Evolutionary conservation across 2,329 filamentous ascomycete species (phyloP), one percentile per base, ranked within the genome.

Genomic region (Xylaria sp.): DNA sequence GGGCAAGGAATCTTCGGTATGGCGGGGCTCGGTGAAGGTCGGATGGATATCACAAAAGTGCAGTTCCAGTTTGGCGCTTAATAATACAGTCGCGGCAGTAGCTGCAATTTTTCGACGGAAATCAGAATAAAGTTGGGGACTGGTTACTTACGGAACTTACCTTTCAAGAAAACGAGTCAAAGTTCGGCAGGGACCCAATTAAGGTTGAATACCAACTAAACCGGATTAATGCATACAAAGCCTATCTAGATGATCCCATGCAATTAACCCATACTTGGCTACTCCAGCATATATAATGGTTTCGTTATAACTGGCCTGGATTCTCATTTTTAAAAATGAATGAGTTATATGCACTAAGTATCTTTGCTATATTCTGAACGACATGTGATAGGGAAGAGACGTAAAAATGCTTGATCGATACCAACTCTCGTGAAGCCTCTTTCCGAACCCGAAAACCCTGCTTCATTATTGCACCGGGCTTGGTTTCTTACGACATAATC

Each of bases 401-500:
- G 32, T 9, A 15, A 13, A 56, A 30, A 32, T 23, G 1, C 9
- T 36, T 6, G 48, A 59, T 18, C 9, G 32, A 62, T 43, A 5
- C 15, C 15, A 4, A 4, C 8, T 20, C 20, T 13, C 30, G 18
- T 2, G 18, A 9, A 5, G 28, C 36, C n/a, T 36, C 10, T 18
- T 25, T 28, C 15, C n/a, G 34, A 61, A 57, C 15, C 15, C n/a
- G 6, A 13, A 48, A 43, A 25, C 9, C n/a, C 13, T 20, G 28
- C 20, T 28, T 60, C 30, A 62, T 48, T 58, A 28, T 52, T 32
- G 32, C 4, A 15, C 28, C 13, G 66, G 57, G 34, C 45, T 55
- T 25, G 72, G 67, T 28, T 68, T 73, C 59, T 68, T 76, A 30
- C 69, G 65, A 10, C 75, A 76, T 34, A 76, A 50, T 3, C 70